Conservation (phyloP, 441 rosid species). For the Mallotus repandus region DNA sequence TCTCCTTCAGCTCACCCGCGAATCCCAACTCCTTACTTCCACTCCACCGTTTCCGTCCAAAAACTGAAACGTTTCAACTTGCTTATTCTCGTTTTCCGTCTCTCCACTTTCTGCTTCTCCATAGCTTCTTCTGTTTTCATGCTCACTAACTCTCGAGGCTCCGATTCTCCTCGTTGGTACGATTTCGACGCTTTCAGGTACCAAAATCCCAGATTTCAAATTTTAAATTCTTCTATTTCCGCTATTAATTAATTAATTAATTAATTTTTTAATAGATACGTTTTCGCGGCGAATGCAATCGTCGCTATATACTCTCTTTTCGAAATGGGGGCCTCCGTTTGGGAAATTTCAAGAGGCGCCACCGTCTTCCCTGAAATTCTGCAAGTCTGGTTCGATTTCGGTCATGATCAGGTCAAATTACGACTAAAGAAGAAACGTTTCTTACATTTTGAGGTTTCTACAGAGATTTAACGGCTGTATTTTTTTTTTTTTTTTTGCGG, state of each 20-base stretch:
- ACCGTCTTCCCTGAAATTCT: constrained; percentile 75
- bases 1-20: constrained; percentile 42
- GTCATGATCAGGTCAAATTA: constrained; percentile 75
- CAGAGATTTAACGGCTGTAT: not conserved
- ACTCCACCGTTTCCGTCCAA: constrained; percentile 66
- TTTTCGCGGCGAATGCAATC: constrained; percentile 74
- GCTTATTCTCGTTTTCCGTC: constrained; percentile 63
- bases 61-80: constrained; percentile 81
- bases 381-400: constrained; percentile 95
- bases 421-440: not conserved
- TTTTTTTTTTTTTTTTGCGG: not conserved
- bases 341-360: constrained; percentile 73
- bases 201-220: no score
- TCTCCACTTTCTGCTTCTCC: constrained; percentile 74
- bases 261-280: constrained; percentile 45
- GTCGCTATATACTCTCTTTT: constrained; percentile 79
- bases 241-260: no score
- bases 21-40: constrained; percentile 47
- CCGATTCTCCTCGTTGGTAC: constrained; percentile 63
- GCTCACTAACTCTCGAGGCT: constrained; percentile 59
- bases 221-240: no score
- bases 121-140: constrained; percentile 79
- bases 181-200: constrained; percentile 89
- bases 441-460: not conserved
- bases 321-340: constrained; percentile 69